Percentiles rank a stretch among this genome's conserved stretches.
These are phyloP conservation scores for Thalassiosira profunda DNA, from an alignment of 108 stramenopile species.

Conservation along the genomic window DNA sequence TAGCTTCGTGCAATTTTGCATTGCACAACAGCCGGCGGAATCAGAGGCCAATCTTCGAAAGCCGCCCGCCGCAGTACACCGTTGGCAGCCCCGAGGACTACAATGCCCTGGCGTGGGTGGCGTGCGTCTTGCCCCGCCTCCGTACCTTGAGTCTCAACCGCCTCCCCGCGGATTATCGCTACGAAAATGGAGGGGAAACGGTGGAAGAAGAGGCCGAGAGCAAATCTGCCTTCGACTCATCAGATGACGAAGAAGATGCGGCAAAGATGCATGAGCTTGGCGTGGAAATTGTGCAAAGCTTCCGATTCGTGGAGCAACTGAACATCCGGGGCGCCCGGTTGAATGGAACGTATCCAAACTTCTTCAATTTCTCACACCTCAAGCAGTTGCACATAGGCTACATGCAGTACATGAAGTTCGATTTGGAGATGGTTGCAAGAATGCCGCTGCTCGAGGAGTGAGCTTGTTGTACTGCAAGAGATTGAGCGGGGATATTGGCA, in stretches of 20 bases:
- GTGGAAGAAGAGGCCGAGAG: too few species aligned
- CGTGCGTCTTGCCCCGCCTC: neutral
- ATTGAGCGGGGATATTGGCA: neutral
- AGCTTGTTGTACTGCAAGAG: neutral
- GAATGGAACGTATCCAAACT: neutral
- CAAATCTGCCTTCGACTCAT: too few species aligned
- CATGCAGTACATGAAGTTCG: neutral
- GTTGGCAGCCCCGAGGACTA: neutral
- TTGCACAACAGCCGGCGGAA: too few species aligned
- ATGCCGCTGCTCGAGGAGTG: constrained; percentile 1
- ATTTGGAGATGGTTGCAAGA: neutral
- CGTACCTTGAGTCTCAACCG: too few species aligned
- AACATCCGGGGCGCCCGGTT: neutral
- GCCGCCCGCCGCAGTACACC: neutral
- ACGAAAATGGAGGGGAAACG: too few species aligned
- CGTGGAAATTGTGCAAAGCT: too few species aligned
- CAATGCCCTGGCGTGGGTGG: constrained; percentile 5
- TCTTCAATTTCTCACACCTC: constrained; percentile 1
- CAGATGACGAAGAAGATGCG: too few species aligned
- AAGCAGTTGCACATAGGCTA: neutral
- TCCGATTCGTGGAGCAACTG: neutral
- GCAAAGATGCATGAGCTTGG: too few species aligned
- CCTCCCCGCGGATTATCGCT: too few species aligned
- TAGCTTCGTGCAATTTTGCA: too few species aligned
- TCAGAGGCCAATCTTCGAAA: too few species aligned